A percentile compares a stretch with the other conserved stretches of the same genome.
phyloP scores from a whole-genome alignment of 2,329 filamentous ascomycete genomes.

The Aspergillus uvarum region DNA sequence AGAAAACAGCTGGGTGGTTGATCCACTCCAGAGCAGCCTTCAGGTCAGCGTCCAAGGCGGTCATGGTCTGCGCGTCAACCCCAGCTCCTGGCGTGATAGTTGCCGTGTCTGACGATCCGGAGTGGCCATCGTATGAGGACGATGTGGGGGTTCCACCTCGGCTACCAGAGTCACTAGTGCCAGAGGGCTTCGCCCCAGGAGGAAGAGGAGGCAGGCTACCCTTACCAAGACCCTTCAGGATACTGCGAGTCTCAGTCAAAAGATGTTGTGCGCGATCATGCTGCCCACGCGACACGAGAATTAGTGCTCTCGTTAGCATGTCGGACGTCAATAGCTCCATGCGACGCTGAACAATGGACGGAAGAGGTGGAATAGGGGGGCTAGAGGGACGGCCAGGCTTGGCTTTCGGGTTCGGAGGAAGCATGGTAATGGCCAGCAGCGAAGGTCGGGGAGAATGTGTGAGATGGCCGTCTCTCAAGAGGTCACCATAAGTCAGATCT shows the following conservation, averaged over 20 bases:
- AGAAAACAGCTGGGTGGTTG: constrained; percentile 91
- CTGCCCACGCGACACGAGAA: constrained; percentile 84
- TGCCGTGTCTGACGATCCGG: constrained; percentile 43
- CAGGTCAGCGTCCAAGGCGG: constrained; percentile 85
- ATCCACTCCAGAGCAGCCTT: constrained; percentile 95
- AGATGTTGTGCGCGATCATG: constrained; percentile 92
- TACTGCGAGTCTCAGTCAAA: constrained; percentile 87
- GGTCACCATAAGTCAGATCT: constrained; percentile 89
- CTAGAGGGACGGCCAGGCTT: constrained; percentile 55
- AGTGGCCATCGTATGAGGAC: constrained; percentile 38
- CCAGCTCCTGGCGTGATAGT: constrained; percentile 60
- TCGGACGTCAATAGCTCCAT: constrained; percentile 98
- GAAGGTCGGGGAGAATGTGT: constrained; percentile 87
- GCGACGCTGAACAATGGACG: constrained; percentile 88
- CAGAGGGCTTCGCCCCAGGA: constrained; percentile 48
- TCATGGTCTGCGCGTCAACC: constrained; percentile 80
- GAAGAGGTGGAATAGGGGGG: constrained; percentile 90
- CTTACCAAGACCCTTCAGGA: constrained; percentile 93
- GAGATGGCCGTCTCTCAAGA: constrained; percentile 81
- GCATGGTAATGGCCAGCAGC: constrained; percentile 90
- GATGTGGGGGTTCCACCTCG: constrained; percentile 40
- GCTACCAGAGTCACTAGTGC: constrained; percentile 43
- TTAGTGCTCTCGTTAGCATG: constrained; percentile 91
- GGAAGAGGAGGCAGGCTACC: constrained; percentile 89
- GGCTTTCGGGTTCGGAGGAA: constrained; percentile 66